Evolutionary conservation across 1,139 yeast species (phyloP), one percentile per base, ranked within the genome.

Genomic region (Hemisphaericaspora lyxosophila): DNA sequence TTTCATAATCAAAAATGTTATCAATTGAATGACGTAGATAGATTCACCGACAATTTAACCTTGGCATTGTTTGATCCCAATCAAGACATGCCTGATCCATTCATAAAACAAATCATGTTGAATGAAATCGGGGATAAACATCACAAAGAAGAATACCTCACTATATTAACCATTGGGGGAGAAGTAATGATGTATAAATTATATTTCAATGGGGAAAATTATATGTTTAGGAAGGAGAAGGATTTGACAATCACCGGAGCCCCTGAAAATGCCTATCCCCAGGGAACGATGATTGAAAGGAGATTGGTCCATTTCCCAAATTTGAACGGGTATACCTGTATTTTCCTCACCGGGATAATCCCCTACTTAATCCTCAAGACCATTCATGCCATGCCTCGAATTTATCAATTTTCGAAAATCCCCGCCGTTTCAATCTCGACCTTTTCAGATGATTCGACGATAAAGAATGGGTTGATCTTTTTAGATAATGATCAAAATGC

Each of bases 81-180:
- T 25, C 77, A 75, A 27, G 77, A 78, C 19, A 72, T 80, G 16
- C 88, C 88, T 7, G 92, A 85, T 61, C 90, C 92, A 2, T 77
- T 77, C 31, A 78, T 85, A 41, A 85, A 83, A 52, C 92, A 85
- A 57, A 74, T 84, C 3, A 73, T 83, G 52, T 70, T 83, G 36
- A 75, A 80, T 36, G 77, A 74, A 33, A 54, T 88, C 31, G 96
- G 96, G 3, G 87, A 84, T 49, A 53, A 67, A 18, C 68, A 75
- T 38, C 53, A 59, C 24, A 60, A 62, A 34, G 67, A 66, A 25
- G 90, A 86, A 48, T 82, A 80, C 55, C 58, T 89, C 43, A 71
- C 89, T 0, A 67, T 87, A 5, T 64, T 88, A 35, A 87, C 95
- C 0, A 75, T 81, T 54, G 90, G 92, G 39, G 94, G 94, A 50